These are phyloP conservation scores for Pythium dissotocum DNA, from an alignment of 352 stramenopile genomes.

Conservation along the genomic window DNA sequence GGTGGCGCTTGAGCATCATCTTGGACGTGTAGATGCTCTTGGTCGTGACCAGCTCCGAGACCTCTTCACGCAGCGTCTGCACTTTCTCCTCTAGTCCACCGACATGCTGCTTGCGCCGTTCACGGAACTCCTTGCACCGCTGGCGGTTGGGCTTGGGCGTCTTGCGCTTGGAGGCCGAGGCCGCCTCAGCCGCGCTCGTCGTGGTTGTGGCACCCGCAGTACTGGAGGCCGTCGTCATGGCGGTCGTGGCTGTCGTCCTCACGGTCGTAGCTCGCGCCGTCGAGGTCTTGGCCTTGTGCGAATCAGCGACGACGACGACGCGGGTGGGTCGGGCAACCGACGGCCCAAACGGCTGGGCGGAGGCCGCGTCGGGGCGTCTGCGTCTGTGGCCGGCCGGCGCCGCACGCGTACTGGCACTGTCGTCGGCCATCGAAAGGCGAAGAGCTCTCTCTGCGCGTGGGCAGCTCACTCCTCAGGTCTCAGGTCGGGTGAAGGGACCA, in stretches of 20 bases:
- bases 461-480: background rate
- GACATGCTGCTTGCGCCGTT: slow-evolving; percentile 28
- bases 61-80: slow-evolving; percentile 17
- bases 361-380: background rate
- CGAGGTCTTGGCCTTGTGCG: background rate
- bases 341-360: background rate
- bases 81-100: slow-evolving; percentile 25
- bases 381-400: background rate
- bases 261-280: background rate
- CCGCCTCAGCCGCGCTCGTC: background rate
- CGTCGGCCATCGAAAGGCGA: background rate
- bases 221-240: background rate
- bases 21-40: slow-evolving; percentile 32
- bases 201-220: background rate
- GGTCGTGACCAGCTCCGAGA: slow-evolving; percentile 29
- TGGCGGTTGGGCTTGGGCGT: slow-evolving; percentile 33
- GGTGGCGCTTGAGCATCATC: slow-evolving; percentile 30
- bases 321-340: background rate
- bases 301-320: background rate
- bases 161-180: slow-evolving; percentile 13
- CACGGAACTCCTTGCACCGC: slow-evolving; percentile 33
- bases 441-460: background rate
- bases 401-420: background rate
- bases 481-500: slow-evolving; percentile 2
- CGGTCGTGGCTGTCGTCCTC: background rate